phyloP scores from a whole-genome alignment of 192 early-diverging fungal species.

The Entophlyctis luteolus region DNA sequence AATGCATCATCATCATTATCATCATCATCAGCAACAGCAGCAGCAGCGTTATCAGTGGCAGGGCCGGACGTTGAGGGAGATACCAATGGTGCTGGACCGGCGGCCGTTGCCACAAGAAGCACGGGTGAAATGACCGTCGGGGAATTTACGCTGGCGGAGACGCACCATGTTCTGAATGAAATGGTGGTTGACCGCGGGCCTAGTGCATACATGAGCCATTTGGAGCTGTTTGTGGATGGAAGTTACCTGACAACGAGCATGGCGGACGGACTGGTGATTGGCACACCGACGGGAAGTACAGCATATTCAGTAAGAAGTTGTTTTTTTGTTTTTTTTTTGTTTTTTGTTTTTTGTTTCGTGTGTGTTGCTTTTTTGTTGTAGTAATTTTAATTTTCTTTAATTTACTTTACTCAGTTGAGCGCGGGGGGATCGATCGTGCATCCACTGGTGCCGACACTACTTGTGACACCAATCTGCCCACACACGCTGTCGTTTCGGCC shows the following conservation, averaged over 20 bases:
- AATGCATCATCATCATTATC: too few relatives aligned
- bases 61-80: background rate
- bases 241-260: slow-evolving; percentile 77
- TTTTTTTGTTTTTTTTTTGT: background rate
- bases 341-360: background rate
- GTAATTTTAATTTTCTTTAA: too few relatives aligned
- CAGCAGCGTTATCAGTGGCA: too few relatives aligned
- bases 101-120: too few relatives aligned
- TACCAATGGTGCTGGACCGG: background rate
- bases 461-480: slow-evolving; percentile 61
- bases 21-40: too few relatives aligned
- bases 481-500: slow-evolving; percentile 77
- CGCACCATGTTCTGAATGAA: slow-evolving; percentile 93
- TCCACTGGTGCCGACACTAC: slow-evolving; percentile 87
- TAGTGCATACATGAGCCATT: slow-evolving; percentile 79
- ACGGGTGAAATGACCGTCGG: too few relatives aligned
- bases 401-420: slow-evolving; percentile 63
- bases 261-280: slow-evolving; percentile 73
- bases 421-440: slow-evolving; percentile 94
- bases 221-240: slow-evolving; percentile 82
- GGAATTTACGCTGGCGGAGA: too few relatives aligned
- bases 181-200: slow-evolving; percentile 91
- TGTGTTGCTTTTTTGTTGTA: too few relatives aligned
- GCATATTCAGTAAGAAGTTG: slow-evolving; percentile 35
- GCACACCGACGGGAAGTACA: slow-evolving; percentile 84